Base-by-base conservation (phyloP, 1,284 basidiomycete species). In the Vanrija humicola region DNA sequence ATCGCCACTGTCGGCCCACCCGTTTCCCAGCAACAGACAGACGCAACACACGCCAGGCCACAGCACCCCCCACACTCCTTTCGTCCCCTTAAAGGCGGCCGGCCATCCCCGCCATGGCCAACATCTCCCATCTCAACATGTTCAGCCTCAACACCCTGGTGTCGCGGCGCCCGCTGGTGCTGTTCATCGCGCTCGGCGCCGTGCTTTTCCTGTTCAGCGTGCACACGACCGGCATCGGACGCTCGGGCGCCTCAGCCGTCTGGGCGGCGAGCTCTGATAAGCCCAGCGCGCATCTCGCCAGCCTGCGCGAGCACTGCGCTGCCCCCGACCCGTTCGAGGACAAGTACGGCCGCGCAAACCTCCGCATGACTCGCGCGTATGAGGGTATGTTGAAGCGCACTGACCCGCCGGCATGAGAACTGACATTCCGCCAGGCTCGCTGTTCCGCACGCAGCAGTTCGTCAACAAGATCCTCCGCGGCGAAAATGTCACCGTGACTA, bases 391-490 rank as follows among this genome's bases (percentile, higher is more conserved):
- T 10, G 38, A 5, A 16, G 19, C 34, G 34, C 34, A 34, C 34
- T 34, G 34, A 14, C 21, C n/a, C 28, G 46, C 18, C 23, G 47
- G 26, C 16, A 28, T 38, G 21, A 23, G 21, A 23, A 23, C 34
- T 15, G 16, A 45, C 29, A 52, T 10, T 59, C 34, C 34, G 4
- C 6, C 48, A 74, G 72, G 72, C 1, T 74, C 72, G 0, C 64
- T 67, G 21, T 53, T 58, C 43, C 51, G 66, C 3, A 29, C 69
- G 9, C 57, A 65, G 28, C 51, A 63, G 25, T 60, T 76, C 9
- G 43, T 75, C 26, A 62, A 68, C 18, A 73, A 72, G 56, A 61
- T 63, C 1, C 51, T 76, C 1, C 60, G 68, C 25, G 74, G 74
- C 6, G 69, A 75, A 53, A 38, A 57, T 0, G 46, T 77, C 10